Conservation (phyloP, 1,284 basidiomycete species). For the Tremellales sp. region DNA sequence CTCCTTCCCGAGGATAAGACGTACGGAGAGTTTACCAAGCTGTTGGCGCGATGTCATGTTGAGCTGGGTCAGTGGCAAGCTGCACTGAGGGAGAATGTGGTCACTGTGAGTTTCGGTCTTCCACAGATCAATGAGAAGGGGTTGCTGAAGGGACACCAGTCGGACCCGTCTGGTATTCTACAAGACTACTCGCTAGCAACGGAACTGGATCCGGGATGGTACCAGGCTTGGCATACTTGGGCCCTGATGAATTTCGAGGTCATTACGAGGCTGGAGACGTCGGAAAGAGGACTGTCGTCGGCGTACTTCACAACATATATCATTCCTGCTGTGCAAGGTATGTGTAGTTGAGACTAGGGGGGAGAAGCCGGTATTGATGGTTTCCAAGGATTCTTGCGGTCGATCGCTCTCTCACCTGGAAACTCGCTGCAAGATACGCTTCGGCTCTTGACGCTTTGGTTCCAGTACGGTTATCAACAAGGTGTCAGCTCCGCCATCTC, state of each 20-base stretch:
- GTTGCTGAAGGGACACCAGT: slow-evolving; percentile 47
- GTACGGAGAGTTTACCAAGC: slow-evolving; percentile 71
- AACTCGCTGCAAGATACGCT: slow-evolving; percentile 95
- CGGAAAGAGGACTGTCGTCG: slow-evolving; percentile 66
- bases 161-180: slow-evolving; percentile 75
- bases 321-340: slow-evolving; percentile 92
- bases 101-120: slow-evolving; percentile 54
- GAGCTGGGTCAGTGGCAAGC: slow-evolving; percentile 96
- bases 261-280: slow-evolving; percentile 73
- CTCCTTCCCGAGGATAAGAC: slow-evolving; percentile 57
- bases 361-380: too few species aligned
- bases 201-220: slow-evolving; percentile 89
- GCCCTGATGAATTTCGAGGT: slow-evolving; percentile 96
- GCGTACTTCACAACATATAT: slow-evolving; percentile 77
- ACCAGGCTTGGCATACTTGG: slow-evolving; percentile 99
- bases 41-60: slow-evolving; percentile 95
- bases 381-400: slow-evolving; percentile 95
- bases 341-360: too few species aligned
- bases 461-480: slow-evolving; percentile 91
- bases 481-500: slow-evolving; percentile 89
- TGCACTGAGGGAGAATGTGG: slow-evolving; percentile 69
- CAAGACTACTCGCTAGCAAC: slow-evolving; percentile 84
- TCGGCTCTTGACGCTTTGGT: slow-evolving; percentile 92
- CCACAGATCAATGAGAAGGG: neutral
- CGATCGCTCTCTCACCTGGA: slow-evolving; percentile 83